Evolutionary conservation across 305 asterid genomes (phyloP).

Genomic region (Petunia hybrid): DNA sequence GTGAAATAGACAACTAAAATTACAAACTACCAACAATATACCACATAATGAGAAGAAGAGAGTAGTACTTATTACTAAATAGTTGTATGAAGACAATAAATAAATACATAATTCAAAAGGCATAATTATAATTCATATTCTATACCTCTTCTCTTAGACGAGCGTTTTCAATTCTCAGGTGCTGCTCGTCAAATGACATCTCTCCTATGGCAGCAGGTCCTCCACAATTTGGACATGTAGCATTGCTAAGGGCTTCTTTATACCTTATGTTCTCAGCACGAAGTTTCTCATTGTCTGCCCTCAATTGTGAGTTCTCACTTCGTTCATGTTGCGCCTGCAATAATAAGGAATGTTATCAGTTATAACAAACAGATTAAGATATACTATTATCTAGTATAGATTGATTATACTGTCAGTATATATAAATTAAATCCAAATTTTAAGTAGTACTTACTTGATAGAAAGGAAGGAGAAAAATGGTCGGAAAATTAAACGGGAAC

Average conservation of each 20-base stretch:
- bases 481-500: not conserved
- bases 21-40: too few relatives aligned
- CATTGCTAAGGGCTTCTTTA: conserved; percentile 41
- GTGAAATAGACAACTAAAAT: too few relatives aligned
- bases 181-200: conserved; percentile 44
- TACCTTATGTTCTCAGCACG: conserved; percentile 38
- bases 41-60: too few relatives aligned
- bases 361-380: too few relatives aligned
- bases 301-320: conserved; percentile 36
- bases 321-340: conserved; percentile 44
- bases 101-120: not conserved
- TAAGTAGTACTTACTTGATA: not conserved
- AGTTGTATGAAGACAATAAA: too few relatives aligned
- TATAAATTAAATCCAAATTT: too few relatives aligned
- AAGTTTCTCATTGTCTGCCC: conserved; percentile 43
- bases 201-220: conserved; percentile 44
- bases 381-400: too few relatives aligned
- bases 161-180: conserved; percentile 41
- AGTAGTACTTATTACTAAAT: too few relatives aligned
- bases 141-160: conserved; percentile 44
- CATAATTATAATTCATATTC: not conserved
- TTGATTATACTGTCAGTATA: too few relatives aligned
- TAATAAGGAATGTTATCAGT: not conserved
- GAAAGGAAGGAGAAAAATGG: not conserved
- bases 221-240: conserved; percentile 42